Evolutionary conservation across 2,329 filamentous ascomycete genomes (phyloP).

Genomic region (Sarocladium strictum): DNA sequence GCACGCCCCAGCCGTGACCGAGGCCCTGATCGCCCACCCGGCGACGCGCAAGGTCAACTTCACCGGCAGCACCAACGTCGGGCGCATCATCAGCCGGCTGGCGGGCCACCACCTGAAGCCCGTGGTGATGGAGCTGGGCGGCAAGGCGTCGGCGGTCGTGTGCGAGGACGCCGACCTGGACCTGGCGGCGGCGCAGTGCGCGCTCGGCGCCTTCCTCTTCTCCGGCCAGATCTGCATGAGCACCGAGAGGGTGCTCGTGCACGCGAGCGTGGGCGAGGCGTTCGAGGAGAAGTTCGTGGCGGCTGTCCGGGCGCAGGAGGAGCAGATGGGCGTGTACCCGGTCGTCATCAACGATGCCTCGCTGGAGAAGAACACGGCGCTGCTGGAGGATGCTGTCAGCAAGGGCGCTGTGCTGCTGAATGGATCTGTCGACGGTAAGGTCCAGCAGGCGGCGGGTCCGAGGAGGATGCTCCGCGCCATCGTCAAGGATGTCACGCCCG

Average conservation of each 20-base stretch:
- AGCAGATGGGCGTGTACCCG: conserved; percentile 27
- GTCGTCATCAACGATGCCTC: conserved; percentile 65
- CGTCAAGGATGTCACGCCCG: conserved; percentile 19
- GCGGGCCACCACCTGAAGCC: conserved; percentile 37
- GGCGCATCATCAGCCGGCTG: conserved; percentile 30
- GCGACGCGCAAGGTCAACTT: conserved; percentile 36
- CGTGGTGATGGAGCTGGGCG: conserved; percentile 40
- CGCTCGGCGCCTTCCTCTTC: conserved; percentile 31
- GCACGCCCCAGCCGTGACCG: conserved; percentile 27
- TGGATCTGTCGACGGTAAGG: conserved; percentile 28
- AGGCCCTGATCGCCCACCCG: conserved; percentile 29
- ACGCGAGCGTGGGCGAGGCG: conserved; percentile 16
- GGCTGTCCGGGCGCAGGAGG: conserved; percentile 19
- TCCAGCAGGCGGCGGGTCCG: conserved; percentile 24
- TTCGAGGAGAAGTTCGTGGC: conserved; percentile 24
- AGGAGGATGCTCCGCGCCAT: conserved; percentile 46
- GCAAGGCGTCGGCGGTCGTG: conserved; percentile 37
- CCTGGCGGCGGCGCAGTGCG: conserved; percentile 27
- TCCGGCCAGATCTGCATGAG: conserved; percentile 66
- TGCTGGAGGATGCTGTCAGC: conserved; percentile 1
- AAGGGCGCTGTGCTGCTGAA: conserved; percentile 38
- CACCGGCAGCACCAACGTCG: conserved; percentile 36
- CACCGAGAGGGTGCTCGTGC: conserved; percentile 54
- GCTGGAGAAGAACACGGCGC: conserved; percentile 33
- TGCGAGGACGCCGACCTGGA: conserved; percentile 38